These are phyloP conservation scores for Elsinoe perseae DNA, from an alignment of 2,329 filamentous ascomycete species.

Conservation along the genomic window DNA sequence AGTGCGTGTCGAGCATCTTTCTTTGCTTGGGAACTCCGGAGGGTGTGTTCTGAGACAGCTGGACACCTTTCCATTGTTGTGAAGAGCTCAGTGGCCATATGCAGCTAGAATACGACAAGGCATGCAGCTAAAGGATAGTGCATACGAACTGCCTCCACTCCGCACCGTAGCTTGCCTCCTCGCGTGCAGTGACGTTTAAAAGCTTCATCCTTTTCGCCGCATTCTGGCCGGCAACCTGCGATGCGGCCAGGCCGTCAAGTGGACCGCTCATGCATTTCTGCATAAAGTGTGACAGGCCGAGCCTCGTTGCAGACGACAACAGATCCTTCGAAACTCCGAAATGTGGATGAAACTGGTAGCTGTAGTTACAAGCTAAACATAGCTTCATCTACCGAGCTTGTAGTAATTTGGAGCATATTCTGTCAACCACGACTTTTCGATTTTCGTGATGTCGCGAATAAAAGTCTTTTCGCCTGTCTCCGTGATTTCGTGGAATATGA, in stretches of 20 bases:
- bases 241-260: neutral
- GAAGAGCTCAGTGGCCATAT: neutral
- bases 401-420: conserved; percentile 86
- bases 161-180: neutral
- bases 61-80: neutral
- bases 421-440: conserved; percentile 84
- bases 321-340: neutral
- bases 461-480: conserved; percentile 83
- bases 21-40: neutral
- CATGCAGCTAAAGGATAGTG: neutral
- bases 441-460: conserved; percentile 85
- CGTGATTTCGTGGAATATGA: conserved; percentile 88
- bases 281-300: neutral
- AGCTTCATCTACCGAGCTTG: conserved; percentile 37
- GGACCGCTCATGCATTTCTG: conserved; percentile 7
- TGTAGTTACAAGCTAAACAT: neutral
- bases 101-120: neutral
- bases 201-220: conserved; percentile 7
- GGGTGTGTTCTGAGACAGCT: neutral
- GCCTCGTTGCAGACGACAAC: conserved; percentile 6
- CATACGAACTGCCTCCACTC: neutral
- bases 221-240: neutral
- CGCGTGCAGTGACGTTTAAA: conserved; percentile 7
- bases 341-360: conserved; percentile 3
- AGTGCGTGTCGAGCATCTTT: neutral